Percentiles rank a stretch among this genome's conserved stretches.
Conservation (phyloP, 139 green algal genomes). For the Eudorina sp. region DNA sequence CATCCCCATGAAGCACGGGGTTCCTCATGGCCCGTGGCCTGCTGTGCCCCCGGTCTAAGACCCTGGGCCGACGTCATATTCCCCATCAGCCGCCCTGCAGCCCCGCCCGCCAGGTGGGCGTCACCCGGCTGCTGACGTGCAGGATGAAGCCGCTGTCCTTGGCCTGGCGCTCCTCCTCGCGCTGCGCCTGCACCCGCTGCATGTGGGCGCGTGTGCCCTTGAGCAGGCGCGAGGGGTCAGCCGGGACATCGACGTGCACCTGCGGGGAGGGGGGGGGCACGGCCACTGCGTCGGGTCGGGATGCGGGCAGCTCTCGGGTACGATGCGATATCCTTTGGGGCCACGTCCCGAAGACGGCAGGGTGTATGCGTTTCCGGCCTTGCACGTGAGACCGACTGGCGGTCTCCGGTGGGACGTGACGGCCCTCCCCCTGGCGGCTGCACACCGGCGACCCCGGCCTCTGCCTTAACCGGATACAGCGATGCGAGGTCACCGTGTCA, state of each 20-base stretch:
- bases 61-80: no score
- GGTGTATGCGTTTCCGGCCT: not conserved
- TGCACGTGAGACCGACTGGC: not conserved
- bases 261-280: not conserved
- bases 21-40: no score
- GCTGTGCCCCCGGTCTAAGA: no score
- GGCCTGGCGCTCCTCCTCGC: not conserved
- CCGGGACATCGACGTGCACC: slow-evolving; percentile 44
- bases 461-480: no score
- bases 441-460: no score
- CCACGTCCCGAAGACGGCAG: not conserved
- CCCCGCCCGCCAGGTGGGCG: slow-evolving; percentile 16
- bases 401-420: not conserved
- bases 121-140: slow-evolving; percentile 7
- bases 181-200: slow-evolving; percentile 25
- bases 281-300: not conserved
- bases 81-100: slow-evolving; percentile 4
- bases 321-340: not conserved
- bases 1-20: no score
- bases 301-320: not conserved
- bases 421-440: not conserved
- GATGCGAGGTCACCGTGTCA: no score
- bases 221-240: slow-evolving; percentile 43
- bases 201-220: slow-evolving; percentile 41
- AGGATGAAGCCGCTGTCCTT: slow-evolving; percentile 52